Percentiles rank a stretch among this genome's conserved stretches.
These are phyloP conservation scores for Aspergillus piperis DNA, from an alignment of 2,329 filamentous ascomycete species.

Conservation along the genomic window DNA sequence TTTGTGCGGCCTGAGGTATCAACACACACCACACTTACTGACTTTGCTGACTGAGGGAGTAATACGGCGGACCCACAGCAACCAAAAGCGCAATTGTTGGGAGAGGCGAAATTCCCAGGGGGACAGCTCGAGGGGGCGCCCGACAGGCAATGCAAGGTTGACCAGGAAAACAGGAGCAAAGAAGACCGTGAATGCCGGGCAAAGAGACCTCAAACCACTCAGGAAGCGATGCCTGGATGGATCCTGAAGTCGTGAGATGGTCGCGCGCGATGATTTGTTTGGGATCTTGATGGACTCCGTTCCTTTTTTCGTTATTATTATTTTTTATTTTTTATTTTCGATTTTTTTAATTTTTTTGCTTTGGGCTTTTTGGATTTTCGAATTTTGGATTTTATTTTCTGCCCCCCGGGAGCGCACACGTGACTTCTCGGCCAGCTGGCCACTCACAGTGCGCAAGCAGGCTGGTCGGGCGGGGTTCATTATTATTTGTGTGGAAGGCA, in stretches of 20 bases:
- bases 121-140: constrained; percentile 13
- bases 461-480: constrained; percentile 5
- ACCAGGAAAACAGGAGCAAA: background rate
- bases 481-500: background rate
- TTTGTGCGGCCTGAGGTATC: background rate
- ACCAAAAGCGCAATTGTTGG: constrained; percentile 13
- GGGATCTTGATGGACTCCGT: constrained; percentile 22
- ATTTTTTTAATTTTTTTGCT: constrained; percentile 25
- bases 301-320: constrained; percentile 23
- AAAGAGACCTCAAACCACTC: constrained; percentile 5
- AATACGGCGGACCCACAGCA: constrained; percentile 13
- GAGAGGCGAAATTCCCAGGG: constrained; percentile 2
- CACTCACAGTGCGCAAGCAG: constrained; percentile 9
- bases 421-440: constrained; percentile 18
- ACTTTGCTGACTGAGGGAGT: background rate
- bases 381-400: constrained; percentile 22
- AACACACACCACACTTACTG: background rate
- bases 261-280: constrained; percentile 21
- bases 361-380: constrained; percentile 14
- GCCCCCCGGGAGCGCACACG: constrained; percentile 17
- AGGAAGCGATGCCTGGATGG: constrained; percentile 2
- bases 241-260: constrained; percentile 14
- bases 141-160: constrained; percentile 16
- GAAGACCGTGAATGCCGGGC: background rate
- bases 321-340: constrained; percentile 19